phyloP scores from a whole-genome alignment of 768 basidiomycete species.

The Calocybe cyanea region DNA sequence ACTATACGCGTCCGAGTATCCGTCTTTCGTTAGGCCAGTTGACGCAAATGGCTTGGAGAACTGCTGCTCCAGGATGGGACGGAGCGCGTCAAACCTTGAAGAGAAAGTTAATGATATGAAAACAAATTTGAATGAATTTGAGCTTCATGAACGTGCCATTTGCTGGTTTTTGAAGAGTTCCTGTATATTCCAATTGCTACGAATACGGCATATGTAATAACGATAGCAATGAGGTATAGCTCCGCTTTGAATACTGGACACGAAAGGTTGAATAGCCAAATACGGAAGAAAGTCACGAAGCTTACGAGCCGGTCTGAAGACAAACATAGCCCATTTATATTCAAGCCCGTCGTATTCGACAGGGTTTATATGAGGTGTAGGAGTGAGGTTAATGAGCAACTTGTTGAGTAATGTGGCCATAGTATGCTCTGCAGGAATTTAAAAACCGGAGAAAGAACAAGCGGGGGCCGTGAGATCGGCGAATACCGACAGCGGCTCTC shows the following conservation, averaged over 20 bases:
- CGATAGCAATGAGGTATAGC: slow-evolving; percentile 44
- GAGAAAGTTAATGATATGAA: slow-evolving; percentile 7
- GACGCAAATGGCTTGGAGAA: slow-evolving; percentile 65
- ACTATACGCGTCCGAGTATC: slow-evolving; percentile 74
- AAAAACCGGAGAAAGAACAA: too few species aligned
- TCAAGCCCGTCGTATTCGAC: slow-evolving; percentile 72
- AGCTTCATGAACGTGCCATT: slow-evolving; percentile 50
- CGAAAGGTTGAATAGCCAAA: slow-evolving; percentile 4
- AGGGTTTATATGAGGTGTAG: slow-evolving; percentile 50
- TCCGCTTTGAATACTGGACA: slow-evolving; percentile 63
- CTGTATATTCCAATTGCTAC: slow-evolving; percentile 56
- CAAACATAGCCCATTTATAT: slow-evolving; percentile 68
- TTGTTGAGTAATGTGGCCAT: slow-evolving; percentile 30
- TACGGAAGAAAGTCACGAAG: slow-evolving; percentile 9
- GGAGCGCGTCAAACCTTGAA: slow-evolving; percentile 58
- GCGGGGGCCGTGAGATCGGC: too few species aligned
- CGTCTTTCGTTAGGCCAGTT: slow-evolving; percentile 58
- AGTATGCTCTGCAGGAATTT: too few species aligned
- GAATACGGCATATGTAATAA: slow-evolving; percentile 54
- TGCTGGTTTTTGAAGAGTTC: slow-evolving; percentile 59
- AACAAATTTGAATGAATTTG: slow-evolving; percentile 11
- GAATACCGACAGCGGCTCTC: too few species aligned
- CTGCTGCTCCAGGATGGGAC: slow-evolving; percentile 57
- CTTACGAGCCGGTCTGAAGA: slow-evolving; percentile 78
- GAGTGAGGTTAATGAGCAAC: slow-evolving; percentile 43